These are phyloP conservation scores for Saraca asoca DNA, from an alignment of 331 rosid species.

Conservation along the genomic window DNA sequence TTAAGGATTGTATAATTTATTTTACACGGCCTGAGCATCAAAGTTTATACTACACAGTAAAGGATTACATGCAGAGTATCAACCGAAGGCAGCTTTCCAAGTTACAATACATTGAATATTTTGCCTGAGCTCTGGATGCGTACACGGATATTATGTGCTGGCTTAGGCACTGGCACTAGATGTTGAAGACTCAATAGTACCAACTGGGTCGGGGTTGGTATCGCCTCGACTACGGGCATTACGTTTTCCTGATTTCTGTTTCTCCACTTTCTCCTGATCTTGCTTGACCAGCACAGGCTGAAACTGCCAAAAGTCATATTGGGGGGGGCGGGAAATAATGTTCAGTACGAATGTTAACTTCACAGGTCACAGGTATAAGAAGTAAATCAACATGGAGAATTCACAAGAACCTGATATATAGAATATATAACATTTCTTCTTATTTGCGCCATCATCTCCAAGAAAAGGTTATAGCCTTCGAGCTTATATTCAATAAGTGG, in stretches of 20 bases:
- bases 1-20: neutral
- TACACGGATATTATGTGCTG: conserved; percentile 19
- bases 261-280: conserved; percentile 51
- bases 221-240: conserved; percentile 43
- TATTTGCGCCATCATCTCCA: conserved; percentile 98
- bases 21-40: conserved; percentile 5
- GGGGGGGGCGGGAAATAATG: no score
- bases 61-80: conserved; percentile 14
- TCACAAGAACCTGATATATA: conserved; percentile 71
- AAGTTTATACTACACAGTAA: conserved; percentile 24
- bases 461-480: conserved; percentile 96
- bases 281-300: conserved; percentile 82
- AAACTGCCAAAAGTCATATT: conserved; percentile 60
- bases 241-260: conserved; percentile 48
- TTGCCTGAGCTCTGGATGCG: neutral
- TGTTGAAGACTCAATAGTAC: conserved; percentile 59
- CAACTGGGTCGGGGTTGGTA: conserved; percentile 52
- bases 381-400: neutral
- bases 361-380: neutral
- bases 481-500: conserved; percentile 97
- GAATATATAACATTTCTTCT: conserved; percentile 97
- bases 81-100: conserved; percentile 16
- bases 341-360: neutral
- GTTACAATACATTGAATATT: neutral
- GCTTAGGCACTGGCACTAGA: conserved; percentile 49